Conservation (phyloP, 2,329 filamentous ascomycete genomes). For the Botrytis fragariae region DNA sequence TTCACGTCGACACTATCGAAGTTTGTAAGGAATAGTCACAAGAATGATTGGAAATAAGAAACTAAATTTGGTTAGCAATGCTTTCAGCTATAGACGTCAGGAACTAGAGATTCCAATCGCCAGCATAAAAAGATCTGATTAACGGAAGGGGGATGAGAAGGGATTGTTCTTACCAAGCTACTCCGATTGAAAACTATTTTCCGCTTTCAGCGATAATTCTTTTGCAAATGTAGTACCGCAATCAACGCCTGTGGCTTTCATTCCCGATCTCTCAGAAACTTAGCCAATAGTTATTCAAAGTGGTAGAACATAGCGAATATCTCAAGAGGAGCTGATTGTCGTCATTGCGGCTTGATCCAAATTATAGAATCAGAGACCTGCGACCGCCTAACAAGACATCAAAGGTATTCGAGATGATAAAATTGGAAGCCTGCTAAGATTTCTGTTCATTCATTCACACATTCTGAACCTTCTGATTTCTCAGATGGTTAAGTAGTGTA, state of each 20-base stretch:
- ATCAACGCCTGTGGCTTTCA: conserved; percentile 20
- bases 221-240: neutral
- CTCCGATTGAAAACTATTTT: conserved; percentile 43
- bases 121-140: neutral
- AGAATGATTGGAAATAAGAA: conserved; percentile 19
- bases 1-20: conserved; percentile 21
- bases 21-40: conserved; percentile 17
- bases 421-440: conserved; percentile 37
- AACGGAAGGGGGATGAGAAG: neutral
- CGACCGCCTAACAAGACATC: conserved; percentile 15
- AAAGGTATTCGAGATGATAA: conserved; percentile 5
- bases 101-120: neutral
- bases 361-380: neutral
- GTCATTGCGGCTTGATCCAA: conserved; percentile 30
- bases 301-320: conserved; percentile 25
- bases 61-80: conserved; percentile 24
- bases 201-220: conserved; percentile 31
- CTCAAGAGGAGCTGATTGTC: conserved; percentile 38
- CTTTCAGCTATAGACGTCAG: neutral
- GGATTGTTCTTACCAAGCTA: conserved; percentile 31
- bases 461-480: conserved; percentile 32
- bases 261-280: conserved; percentile 21
- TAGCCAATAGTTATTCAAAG: conserved; percentile 26
- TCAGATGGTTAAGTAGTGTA: conserved; percentile 34
- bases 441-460: conserved; percentile 40